Conservation (phyloP, 1,284 basidiomycete genomes). For the Pyrrhoderma lamaoense region DNA sequence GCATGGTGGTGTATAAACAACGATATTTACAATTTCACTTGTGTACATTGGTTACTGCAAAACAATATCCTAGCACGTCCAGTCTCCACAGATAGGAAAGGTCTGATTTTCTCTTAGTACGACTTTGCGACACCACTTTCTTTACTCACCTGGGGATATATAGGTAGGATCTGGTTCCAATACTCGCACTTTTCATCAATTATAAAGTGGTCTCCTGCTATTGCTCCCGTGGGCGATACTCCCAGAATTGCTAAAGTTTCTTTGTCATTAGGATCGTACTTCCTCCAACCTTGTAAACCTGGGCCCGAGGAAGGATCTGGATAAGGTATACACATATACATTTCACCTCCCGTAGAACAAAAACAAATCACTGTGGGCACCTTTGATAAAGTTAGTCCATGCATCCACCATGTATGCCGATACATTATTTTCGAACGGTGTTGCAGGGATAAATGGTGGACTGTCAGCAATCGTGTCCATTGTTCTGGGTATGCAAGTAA, state of each 20-base stretch:
- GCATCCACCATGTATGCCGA: slow-evolving; percentile 38
- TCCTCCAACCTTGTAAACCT: slow-evolving; percentile 25
- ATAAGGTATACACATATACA: background rate
- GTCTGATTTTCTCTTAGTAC: slow-evolving; percentile 16
- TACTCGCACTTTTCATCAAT: slow-evolving; percentile 24
- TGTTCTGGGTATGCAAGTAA: slow-evolving; percentile 8
- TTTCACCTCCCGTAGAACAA: too few relatives aligned
- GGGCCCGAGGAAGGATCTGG: slow-evolving; percentile 26
- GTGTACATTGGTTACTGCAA: background rate
- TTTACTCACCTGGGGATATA: slow-evolving; percentile 24
- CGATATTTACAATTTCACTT: too few relatives aligned
- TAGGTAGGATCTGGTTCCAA: slow-evolving; percentile 26
- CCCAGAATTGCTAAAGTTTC: slow-evolving; percentile 25
- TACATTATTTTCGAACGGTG: slow-evolving; percentile 31
- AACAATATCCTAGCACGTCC: slow-evolving; percentile 13
- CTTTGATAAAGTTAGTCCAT: slow-evolving; percentile 41
- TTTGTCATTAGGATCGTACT: slow-evolving; percentile 23
- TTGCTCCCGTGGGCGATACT: slow-evolving; percentile 22
- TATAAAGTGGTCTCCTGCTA: slow-evolving; percentile 22
- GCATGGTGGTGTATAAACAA: too few relatives aligned
- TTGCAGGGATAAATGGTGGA: slow-evolving; percentile 29
- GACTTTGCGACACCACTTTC: background rate
- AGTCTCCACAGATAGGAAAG: slow-evolving; percentile 17
- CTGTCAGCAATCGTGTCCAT: slow-evolving; percentile 21
- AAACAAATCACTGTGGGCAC: slow-evolving; percentile 17